phyloP scores from a whole-genome alignment of 2,329 filamentous ascomycete genomes.

The Sclerotiophoma versabilis region DNA sequence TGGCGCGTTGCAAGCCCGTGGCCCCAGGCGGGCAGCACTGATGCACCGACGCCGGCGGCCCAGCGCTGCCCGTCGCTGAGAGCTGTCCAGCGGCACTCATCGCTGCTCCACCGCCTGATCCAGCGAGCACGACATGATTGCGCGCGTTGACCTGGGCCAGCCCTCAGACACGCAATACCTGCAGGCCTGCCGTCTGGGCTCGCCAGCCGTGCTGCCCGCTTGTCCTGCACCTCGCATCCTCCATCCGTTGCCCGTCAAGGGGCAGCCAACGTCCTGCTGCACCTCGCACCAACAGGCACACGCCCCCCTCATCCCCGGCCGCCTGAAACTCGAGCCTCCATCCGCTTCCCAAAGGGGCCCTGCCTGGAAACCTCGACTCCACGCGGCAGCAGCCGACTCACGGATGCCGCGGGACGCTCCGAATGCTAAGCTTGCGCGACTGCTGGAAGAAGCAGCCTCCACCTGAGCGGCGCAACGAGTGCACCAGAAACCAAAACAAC shows the following conservation, averaged over 20 bases:
- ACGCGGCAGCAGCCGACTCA: slow-evolving; percentile 9
- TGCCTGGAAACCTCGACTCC: slow-evolving; percentile 1
- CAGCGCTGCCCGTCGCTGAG: too few relatives aligned
- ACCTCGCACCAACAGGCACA: slow-evolving; percentile 4
- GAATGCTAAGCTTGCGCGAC: background rate
- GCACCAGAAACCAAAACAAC: background rate
- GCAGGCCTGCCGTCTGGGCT: background rate
- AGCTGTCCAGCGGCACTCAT: too few relatives aligned
- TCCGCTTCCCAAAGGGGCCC: slow-evolving; percentile 2
- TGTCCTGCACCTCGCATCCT: slow-evolving; percentile 5
- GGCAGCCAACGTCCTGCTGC: slow-evolving; percentile 7
- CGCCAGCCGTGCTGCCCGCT: background rate
- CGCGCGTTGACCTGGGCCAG: background rate
- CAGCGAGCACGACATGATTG: too few relatives aligned
- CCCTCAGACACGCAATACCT: background rate
- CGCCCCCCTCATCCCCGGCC: background rate
- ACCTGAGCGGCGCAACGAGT: background rate
- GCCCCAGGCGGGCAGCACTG: too few relatives aligned
- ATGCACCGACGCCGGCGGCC: too few relatives aligned
- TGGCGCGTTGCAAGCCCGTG: too few relatives aligned
- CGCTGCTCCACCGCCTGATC: too few relatives aligned
- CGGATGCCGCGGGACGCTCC: slow-evolving; percentile 7
- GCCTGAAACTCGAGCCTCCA: slow-evolving; percentile 11
- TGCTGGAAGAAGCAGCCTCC: background rate
- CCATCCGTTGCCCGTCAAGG: slow-evolving; percentile 3